Percentiles rank a stretch among this genome's conserved stretches.
Conservation (phyloP, 495 filamentous ascomycete genomes). For the Aspergillus ellipticus region DNA sequence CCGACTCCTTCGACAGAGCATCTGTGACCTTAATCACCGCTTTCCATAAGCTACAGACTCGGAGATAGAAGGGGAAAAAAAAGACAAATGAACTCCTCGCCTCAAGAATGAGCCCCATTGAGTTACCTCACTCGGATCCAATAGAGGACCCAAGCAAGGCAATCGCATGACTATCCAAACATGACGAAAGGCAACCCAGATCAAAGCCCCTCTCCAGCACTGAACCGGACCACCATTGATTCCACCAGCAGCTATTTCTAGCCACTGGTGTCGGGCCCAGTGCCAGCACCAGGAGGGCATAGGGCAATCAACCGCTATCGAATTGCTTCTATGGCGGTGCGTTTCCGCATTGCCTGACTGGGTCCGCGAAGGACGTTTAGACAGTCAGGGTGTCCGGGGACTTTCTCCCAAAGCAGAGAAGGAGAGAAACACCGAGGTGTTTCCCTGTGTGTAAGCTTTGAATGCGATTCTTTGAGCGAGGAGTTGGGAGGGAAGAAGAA, state of each 20-base stretch:
- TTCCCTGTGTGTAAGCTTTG: constrained; percentile 95
- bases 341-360: constrained; percentile 77
- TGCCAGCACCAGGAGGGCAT: constrained; percentile 37
- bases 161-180: constrained; percentile 99
- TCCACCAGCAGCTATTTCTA: constrained; percentile 29
- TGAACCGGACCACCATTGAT: constrained; percentile 40
- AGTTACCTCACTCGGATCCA: constrained; percentile 66
- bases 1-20: constrained; percentile 67
- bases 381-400: constrained; percentile 88
- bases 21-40: constrained; percentile 44
- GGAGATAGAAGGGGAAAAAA: constrained; percentile 42
- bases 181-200: constrained; percentile 75
- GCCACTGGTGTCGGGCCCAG: constrained; percentile 30
- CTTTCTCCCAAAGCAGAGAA: constrained; percentile 95
- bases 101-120: constrained; percentile 99
- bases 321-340: constrained; percentile 98
- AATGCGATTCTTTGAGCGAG: constrained; percentile 99
- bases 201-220: constrained; percentile 39
- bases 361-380: constrained; percentile 21
- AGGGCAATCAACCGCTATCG: constrained; percentile 64
- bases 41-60: constrained; percentile 69
- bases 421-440: constrained; percentile 24
- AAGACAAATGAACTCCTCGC: constrained; percentile 71
- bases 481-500: constrained; percentile 51
- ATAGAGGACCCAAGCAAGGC: constrained; percentile 42